phyloP scores from a whole-genome alignment of 768 basidiomycete species.

The Hebeloma cylindrosporum region DNA sequence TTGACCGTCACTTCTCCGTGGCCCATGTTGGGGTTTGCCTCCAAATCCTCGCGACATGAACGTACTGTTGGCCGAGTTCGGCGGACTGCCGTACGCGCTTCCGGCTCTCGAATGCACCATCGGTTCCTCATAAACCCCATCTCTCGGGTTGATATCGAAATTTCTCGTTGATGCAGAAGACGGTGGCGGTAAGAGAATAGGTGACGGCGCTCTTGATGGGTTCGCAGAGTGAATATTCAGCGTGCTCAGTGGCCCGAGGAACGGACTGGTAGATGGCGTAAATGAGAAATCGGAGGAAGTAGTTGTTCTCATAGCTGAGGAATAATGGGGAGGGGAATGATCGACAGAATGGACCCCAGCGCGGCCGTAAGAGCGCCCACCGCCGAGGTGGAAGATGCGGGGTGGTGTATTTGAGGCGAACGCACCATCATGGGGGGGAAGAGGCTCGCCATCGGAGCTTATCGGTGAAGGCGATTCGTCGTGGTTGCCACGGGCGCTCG shows the following conservation, averaged over 20 bases:
- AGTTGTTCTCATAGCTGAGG: slow-evolving; percentile 29
- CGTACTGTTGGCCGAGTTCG: slow-evolving; percentile 18
- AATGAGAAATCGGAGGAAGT: slow-evolving; percentile 36
- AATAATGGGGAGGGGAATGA: slow-evolving; percentile 33
- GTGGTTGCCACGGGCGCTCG: slow-evolving; percentile 25
- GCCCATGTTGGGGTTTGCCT: slow-evolving; percentile 14
- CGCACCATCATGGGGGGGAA: slow-evolving; percentile 33
- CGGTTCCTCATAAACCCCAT: slow-evolving; percentile 22
- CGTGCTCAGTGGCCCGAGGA: slow-evolving; percentile 74
- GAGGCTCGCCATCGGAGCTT: slow-evolving; percentile 63
- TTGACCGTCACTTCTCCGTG: slow-evolving; percentile 19
- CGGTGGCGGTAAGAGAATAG: slow-evolving; percentile 62
- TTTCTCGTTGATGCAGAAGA: no score
- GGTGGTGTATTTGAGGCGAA: slow-evolving; percentile 32
- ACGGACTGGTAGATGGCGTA: slow-evolving; percentile 78
- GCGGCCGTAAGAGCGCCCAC: slow-evolving; percentile 17
- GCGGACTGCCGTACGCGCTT: slow-evolving; percentile 33
- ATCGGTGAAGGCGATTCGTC: slow-evolving; percentile 71
- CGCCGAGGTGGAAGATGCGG: slow-evolving; percentile 31
- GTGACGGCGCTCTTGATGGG: slow-evolving; percentile 71
- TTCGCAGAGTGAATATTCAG: slow-evolving; percentile 73
- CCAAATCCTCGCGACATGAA: slow-evolving; percentile 20
- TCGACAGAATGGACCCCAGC: slow-evolving; percentile 22
- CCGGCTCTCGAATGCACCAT: slow-evolving; percentile 23
- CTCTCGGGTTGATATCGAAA: slow-evolving; percentile 16